Conservation (phyloP, 2,329 filamentous ascomycete genomes). For the Pyrenochaeta sp. region DNA sequence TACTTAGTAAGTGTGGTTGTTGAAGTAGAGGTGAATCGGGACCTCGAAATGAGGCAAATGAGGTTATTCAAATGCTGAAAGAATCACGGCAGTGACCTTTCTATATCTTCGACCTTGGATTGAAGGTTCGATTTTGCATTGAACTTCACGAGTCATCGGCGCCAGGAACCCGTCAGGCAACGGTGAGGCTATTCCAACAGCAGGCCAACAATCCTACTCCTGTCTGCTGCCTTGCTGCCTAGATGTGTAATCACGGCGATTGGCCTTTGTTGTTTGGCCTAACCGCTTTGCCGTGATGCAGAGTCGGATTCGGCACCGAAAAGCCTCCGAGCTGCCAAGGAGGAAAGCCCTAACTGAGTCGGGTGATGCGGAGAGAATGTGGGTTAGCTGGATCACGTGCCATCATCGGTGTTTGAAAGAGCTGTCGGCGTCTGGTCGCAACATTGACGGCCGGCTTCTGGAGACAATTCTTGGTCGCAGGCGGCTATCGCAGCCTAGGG, state of each 20-base stretch:
- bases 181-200: background rate
- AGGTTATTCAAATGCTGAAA: background rate
- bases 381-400: background rate
- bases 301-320: constrained; percentile 4
- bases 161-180: background rate
- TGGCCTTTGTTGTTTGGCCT: background rate
- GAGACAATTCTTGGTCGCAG: background rate
- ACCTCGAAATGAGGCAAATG: background rate
- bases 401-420: background rate
- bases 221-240: constrained; percentile 4
- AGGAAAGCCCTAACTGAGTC: background rate
- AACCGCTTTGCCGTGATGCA: background rate
- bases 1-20: background rate
- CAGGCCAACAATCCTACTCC: background rate
- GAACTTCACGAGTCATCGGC: background rate
- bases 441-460: background rate
- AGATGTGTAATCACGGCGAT: background rate
- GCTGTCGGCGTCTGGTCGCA: background rate
- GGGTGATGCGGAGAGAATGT: background rate
- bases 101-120: background rate
- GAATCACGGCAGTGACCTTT: background rate
- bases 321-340: constrained; percentile 7
- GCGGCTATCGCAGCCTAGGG: background rate
- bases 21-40: no score
- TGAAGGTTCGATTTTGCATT: background rate